Conservation (phyloP, 2,329 filamentous ascomycete genomes). For the Seiridium unicorne region DNA sequence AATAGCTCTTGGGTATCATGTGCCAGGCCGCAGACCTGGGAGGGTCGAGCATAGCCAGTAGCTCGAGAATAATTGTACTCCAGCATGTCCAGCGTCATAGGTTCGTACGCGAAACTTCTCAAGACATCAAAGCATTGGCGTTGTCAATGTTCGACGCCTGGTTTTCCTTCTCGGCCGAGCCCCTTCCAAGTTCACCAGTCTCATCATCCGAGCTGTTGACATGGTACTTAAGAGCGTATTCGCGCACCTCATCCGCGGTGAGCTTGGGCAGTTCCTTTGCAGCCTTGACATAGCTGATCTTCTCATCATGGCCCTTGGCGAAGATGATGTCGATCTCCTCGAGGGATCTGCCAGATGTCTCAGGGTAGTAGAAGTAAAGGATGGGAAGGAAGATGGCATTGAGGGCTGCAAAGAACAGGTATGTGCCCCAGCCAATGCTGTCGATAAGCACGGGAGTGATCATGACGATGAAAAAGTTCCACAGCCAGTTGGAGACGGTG, state of each 20-base stretch:
- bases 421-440: slow-evolving; percentile 55
- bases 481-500: slow-evolving; percentile 59
- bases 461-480: slow-evolving; percentile 50
- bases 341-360: slow-evolving; percentile 46
- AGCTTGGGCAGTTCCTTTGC: slow-evolving; percentile 56
- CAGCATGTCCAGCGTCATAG: background rate
- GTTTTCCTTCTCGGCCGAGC: background rate
- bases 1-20: background rate
- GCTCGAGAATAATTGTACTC: background rate
- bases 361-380: slow-evolving; percentile 51
- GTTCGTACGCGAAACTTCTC: background rate
- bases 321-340: slow-evolving; percentile 61
- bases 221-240: slow-evolving; percentile 37
- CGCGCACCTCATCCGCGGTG: slow-evolving; percentile 49
- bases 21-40: background rate
- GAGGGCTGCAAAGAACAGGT: slow-evolving; percentile 41
- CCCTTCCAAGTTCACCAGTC: background rate
- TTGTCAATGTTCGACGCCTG: background rate
- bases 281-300: slow-evolving; percentile 58
- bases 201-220: slow-evolving; percentile 17
- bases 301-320: slow-evolving; percentile 56
- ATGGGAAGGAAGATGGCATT: slow-evolving; percentile 34
- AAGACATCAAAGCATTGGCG: background rate
- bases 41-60: background rate
- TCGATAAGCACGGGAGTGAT: slow-evolving; percentile 64